Percentiles rank a stretch among this genome's conserved stretches.
These are phyloP conservation scores for Nepenthes gracilis DNA, from an alignment of 148 eudicot genomes.

Conservation along the genomic window DNA sequence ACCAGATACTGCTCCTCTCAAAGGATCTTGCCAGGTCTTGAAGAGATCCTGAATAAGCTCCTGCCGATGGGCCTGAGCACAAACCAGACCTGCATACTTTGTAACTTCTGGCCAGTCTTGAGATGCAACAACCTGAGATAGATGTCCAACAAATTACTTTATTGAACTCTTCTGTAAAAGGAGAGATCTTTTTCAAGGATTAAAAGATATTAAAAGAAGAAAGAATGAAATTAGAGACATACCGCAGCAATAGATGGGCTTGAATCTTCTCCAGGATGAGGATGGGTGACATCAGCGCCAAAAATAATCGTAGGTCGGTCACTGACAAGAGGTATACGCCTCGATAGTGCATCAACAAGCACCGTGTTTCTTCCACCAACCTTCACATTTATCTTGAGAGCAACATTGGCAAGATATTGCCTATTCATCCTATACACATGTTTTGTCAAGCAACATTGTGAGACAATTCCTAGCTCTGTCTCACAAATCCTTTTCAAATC, in stretches of 20 bases:
- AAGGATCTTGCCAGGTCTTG: conserved; percentile 63
- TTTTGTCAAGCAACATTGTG: conserved; percentile 29
- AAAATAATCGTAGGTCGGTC: conserved; percentile 30
- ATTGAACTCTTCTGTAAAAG: no score
- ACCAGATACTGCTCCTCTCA: conserved; percentile 41
- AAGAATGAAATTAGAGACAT: neutral
- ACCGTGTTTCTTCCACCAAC: conserved; percentile 38
- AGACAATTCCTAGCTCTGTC: conserved; percentile 29
- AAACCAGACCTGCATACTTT: conserved; percentile 66
- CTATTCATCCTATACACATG: conserved; percentile 17
- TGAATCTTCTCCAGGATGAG: conserved; percentile 35
- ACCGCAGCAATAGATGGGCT: conserved; percentile 42
- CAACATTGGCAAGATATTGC: conserved; percentile 31
- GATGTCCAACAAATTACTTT: no score
- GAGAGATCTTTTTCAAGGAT: no score
- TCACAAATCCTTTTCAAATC: conserved; percentile 35
- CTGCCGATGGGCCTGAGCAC: conserved; percentile 74
- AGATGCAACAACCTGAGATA: conserved; percentile 62
- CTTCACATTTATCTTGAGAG: conserved; percentile 35
- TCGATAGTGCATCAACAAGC: conserved; percentile 23
- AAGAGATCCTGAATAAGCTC: conserved; percentile 73
- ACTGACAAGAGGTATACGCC: conserved; percentile 27
- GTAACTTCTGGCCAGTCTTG: conserved; percentile 88
- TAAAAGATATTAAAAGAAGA: no score
- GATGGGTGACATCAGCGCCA: conserved; percentile 46